Evolutionary conservation across 1,139 yeast species (phyloP).

Genomic region (Debaryomyces udenii): DNA sequence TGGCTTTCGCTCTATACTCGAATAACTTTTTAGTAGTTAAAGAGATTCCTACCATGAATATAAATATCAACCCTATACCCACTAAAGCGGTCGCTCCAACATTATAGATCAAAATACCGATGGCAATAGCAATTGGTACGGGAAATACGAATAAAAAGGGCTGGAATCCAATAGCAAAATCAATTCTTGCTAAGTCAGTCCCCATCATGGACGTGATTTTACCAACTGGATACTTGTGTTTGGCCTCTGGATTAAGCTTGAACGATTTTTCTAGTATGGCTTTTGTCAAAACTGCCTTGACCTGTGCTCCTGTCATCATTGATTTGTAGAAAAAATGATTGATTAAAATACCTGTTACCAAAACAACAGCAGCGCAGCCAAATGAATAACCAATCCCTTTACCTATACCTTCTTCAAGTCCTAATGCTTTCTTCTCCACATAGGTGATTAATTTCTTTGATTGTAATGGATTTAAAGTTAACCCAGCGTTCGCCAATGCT

Average conservation of each 20-base stretch:
- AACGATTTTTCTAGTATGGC: slow-evolving; percentile 37
- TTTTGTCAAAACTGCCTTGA: slow-evolving; percentile 39
- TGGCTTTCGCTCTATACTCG: slow-evolving; percentile 44
- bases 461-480: slow-evolving; percentile 32
- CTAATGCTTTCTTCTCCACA: slow-evolving; percentile 27
- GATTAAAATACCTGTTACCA: slow-evolving; percentile 47
- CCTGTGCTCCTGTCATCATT: slow-evolving; percentile 47
- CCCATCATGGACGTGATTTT: slow-evolving; percentile 60
- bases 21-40: slow-evolving; percentile 41
- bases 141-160: slow-evolving; percentile 68
- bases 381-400: slow-evolving; percentile 37
- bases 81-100: slow-evolving; percentile 76
- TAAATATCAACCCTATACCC: slow-evolving; percentile 50
- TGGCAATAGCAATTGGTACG: slow-evolving; percentile 57
- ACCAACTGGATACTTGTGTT: slow-evolving; percentile 33
- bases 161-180: slow-evolving; percentile 72
- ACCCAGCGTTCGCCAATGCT: slow-evolving; percentile 20
- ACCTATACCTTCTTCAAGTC: slow-evolving; percentile 26
- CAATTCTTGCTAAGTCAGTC: slow-evolving; percentile 79
- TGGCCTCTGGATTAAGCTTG: slow-evolving; percentile 29
- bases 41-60: slow-evolving; percentile 44
- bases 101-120: slow-evolving; percentile 66
- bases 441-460: slow-evolving; percentile 32
- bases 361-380: slow-evolving; percentile 26
- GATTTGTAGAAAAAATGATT: slow-evolving; percentile 68